phyloP scores from a whole-genome alignment of 805 yeast species.

The Cyberlindnera bimundalis region DNA sequence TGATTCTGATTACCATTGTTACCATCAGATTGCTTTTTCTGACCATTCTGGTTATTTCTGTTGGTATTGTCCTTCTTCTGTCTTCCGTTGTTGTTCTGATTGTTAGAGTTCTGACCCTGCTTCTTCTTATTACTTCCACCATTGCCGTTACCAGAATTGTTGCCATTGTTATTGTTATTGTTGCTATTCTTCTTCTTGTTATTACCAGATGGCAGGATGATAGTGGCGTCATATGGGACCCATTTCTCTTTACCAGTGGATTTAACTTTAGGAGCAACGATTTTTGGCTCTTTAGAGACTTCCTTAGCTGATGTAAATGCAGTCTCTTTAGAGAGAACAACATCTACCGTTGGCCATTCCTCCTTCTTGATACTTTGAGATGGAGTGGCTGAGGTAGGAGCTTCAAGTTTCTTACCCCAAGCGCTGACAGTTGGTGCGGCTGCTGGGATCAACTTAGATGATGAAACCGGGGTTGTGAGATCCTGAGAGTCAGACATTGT shows the following conservation, averaged over 20 bases:
- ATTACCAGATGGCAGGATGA: conserved; percentile 33
- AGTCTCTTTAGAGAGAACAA: conserved; percentile 11
- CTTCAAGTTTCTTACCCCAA: conserved; percentile 23
- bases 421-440: conserved; percentile 27
- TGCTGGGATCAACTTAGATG: conserved; percentile 27
- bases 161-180: conserved; percentile 6
- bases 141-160: conserved; percentile 6
- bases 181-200: conserved; percentile 10
- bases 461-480: conserved; percentile 14
- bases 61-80: conserved; percentile 4
- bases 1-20: conserved; percentile 1
- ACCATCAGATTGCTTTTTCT: conserved; percentile 7
- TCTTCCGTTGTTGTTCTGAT: conserved; percentile 7
- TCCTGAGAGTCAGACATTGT: conserved; percentile 6
- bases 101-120: conserved; percentile 7
- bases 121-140: conserved; percentile 13
- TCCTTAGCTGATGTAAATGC: background rate
- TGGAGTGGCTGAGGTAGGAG: conserved; percentile 3
- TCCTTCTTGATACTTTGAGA: conserved; percentile 11
- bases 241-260: conserved; percentile 52
- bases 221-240: conserved; percentile 61
- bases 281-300: conserved; percentile 1
- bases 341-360: conserved; percentile 25
- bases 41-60: conserved; percentile 7
- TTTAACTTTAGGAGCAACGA: conserved; percentile 17